Evolutionary conservation across 2,329 filamentous ascomycete genomes (phyloP).

Genomic region (Aspergillus sp.): DNA sequence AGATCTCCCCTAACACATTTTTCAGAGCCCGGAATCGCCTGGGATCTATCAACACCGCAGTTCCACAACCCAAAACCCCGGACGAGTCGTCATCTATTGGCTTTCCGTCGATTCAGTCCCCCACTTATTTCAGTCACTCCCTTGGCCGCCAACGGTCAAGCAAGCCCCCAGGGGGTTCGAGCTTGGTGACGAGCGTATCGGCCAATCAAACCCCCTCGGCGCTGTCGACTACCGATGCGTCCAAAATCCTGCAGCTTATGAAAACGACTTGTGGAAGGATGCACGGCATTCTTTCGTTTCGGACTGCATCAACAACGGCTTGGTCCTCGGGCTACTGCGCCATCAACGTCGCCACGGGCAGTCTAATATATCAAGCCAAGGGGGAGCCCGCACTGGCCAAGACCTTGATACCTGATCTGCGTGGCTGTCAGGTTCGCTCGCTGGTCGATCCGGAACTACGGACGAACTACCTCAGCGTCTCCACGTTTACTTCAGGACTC

Average conservation of each 20-base stretch:
- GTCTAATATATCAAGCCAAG: slow-evolving; percentile 54
- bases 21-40: slow-evolving; percentile 40
- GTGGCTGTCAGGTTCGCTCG: slow-evolving; percentile 52
- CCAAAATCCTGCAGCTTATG: slow-evolving; percentile 54
- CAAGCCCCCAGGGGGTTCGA: slow-evolving; percentile 34
- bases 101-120: slow-evolving; percentile 51
- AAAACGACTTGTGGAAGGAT: slow-evolving; percentile 55
- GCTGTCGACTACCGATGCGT: slow-evolving; percentile 48
- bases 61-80: slow-evolving; percentile 36
- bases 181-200: slow-evolving; percentile 28
- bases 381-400: slow-evolving; percentile 52
- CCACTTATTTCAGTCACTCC: slow-evolving; percentile 37
- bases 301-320: slow-evolving; percentile 43
- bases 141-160: slow-evolving; percentile 38
- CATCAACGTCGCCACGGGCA: slow-evolving; percentile 54
- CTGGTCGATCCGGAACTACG: slow-evolving; percentile 50
- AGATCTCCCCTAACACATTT: slow-evolving; percentile 37
- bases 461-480: slow-evolving; percentile 51
- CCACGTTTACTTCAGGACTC: slow-evolving; percentile 50
- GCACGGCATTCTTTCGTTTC: slow-evolving; percentile 56
- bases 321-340: slow-evolving; percentile 56
- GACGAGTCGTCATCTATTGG: slow-evolving; percentile 50
- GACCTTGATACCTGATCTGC: slow-evolving; percentile 52
- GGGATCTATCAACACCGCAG: slow-evolving; percentile 43
- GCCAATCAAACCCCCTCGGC: slow-evolving; percentile 33